Base-by-base conservation (phyloP, 345 rosid species). In the Salix udensis region DNA sequence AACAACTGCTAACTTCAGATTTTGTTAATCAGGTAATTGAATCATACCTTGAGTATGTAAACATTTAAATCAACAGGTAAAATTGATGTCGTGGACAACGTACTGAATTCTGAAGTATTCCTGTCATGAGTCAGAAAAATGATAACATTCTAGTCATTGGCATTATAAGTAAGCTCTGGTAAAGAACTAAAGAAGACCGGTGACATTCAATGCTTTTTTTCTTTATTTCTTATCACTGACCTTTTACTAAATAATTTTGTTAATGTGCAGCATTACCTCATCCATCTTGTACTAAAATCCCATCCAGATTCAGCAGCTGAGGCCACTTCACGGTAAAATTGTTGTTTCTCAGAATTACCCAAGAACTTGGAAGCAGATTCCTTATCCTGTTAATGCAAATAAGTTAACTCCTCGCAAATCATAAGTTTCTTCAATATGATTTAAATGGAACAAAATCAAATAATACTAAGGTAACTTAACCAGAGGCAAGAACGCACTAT, bases 271-370 rank as follows among this genome's bases (percentile, higher is more conserved):
- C 18, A 18, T 61, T 74, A 90, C 97, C 97, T 94, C 98, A 94
- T 94, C 99, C 98, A 96, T 82, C 97, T 87, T 31, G 93, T 81
- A 82, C 96, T 89, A 79, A 96, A 96, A 83, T 94, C 99, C 86
- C 90, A 89, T 72, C 99, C 98, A 23, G 97, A 86, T 91, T 94
- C 99, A 82, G 97, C 97, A 75, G 91, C 71, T 1, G 99, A 85
- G 34, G 98, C 98, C 72, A 94, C 0, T 66, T 94, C 90, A 28
- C 91, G 86, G 82, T 89, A 90, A 74, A 96, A 88, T 65, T 77
- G 81, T 71, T 86, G 89, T 81, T 84, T 94, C 83, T 89, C 89
- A 69, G 80, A 77, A 76, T n/a, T 24, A 71, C 28, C 84, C 9
- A 48, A 39, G 24, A 91, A 73, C 70, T 88, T 88, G 10, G 93